phyloP scores from a whole-genome alignment of 495 filamentous ascomycete genomes.

The Mytilinidion resinicola region DNA sequence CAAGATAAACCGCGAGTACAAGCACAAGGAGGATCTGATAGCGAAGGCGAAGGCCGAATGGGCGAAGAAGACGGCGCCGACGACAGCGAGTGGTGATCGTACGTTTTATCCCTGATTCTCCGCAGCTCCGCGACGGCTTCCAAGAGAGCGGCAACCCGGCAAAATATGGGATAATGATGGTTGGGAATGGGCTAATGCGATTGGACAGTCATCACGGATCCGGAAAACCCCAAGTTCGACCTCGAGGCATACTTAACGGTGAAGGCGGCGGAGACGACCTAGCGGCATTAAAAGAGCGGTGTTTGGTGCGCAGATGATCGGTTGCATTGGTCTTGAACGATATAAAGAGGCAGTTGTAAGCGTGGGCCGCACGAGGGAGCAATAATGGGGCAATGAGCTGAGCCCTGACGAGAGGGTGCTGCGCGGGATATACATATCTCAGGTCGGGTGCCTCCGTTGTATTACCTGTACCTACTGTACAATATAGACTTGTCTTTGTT shows the following conservation, averaged over 20 bases:
- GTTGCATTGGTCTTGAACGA: background rate
- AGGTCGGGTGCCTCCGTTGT: slow-evolving; percentile 7
- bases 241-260: slow-evolving; percentile 74
- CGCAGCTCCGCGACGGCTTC: background rate
- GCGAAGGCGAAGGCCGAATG: slow-evolving; percentile 85
- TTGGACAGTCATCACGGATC: slow-evolving; percentile 60
- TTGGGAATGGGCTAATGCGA: slow-evolving; percentile 25
- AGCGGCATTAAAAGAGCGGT: background rate
- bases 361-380: background rate
- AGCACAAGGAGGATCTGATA: slow-evolving; percentile 83
- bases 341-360: background rate
- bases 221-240: slow-evolving; percentile 79
- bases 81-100: slow-evolving; percentile 51
- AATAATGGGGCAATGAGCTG: background rate
- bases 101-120: slow-evolving; percentile 33
- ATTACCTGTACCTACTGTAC: slow-evolving; percentile 32
- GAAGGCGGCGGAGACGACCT: slow-evolving; percentile 48
- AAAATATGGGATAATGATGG: background rate
- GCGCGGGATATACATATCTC: background rate
- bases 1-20: slow-evolving; percentile 67
- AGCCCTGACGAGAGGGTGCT: background rate
- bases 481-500: slow-evolving; percentile 27
- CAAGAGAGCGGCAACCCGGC: background rate
- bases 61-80: slow-evolving; percentile 61
- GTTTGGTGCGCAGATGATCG: slow-evolving; percentile 2